Conservation (phyloP, 306 rosid species). For the Quercus mongolica region DNA sequence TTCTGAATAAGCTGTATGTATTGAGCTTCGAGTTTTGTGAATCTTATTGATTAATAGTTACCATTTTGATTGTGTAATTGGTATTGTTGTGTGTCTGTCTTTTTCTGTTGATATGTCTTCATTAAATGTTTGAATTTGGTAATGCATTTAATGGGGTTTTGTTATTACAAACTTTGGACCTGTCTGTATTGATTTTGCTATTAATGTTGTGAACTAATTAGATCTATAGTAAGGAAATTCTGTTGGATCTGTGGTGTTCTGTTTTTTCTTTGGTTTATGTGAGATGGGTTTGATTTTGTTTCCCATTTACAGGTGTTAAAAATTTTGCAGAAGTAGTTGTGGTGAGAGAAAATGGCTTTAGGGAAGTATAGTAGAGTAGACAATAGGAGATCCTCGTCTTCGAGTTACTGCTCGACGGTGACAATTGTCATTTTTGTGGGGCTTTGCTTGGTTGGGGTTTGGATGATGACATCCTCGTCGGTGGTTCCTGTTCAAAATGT, state of each 20-base stretch:
- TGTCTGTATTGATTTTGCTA: neutral
- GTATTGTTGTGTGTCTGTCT: neutral
- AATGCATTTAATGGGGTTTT: neutral
- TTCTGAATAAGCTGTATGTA: neutral
- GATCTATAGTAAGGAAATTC: neutral
- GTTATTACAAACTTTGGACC: neutral
- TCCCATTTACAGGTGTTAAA: constrained; percentile 22
- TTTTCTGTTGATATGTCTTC: neutral
- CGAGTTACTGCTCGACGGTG: constrained; percentile 72
- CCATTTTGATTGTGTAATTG: neutral
- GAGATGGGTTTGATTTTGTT: constrained; percentile 20
- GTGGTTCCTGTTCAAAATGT: constrained; percentile 71
- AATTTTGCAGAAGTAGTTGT: constrained; percentile 18
- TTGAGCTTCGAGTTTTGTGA: neutral
- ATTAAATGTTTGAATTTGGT: neutral
- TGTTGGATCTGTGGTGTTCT: constrained; percentile 1
- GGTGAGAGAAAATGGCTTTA: constrained; percentile 52
- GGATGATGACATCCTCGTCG: constrained; percentile 95
- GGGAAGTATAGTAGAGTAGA: constrained; percentile 75
- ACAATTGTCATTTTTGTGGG: constrained; percentile 86
- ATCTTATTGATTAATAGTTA: neutral
- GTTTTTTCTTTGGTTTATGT: neutral
- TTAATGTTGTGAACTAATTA: neutral
- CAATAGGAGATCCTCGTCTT: constrained; percentile 51
- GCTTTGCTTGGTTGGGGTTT: constrained; percentile 79